phyloP scores from a whole-genome alignment of 2,329 filamentous ascomycete genomes.

The Xylaria multiplex region DNA sequence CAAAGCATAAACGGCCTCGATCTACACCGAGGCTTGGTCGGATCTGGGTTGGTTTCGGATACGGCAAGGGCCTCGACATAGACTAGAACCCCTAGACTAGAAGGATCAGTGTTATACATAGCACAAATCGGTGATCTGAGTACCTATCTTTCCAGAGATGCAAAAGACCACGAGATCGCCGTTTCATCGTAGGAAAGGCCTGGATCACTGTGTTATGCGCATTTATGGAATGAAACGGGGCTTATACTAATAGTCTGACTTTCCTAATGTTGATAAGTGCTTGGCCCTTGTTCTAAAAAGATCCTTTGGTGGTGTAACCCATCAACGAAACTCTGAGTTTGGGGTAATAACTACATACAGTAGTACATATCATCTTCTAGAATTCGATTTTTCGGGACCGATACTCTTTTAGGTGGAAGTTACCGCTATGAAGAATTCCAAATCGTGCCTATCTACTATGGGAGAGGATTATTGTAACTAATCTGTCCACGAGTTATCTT shows the following conservation, averaged over 20 bases:
- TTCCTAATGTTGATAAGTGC: conserved; percentile 20
- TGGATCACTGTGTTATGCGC: conserved; percentile 12
- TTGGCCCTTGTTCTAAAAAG: neutral
- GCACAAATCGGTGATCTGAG: neutral
- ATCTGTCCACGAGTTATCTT: no score
- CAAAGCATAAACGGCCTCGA: neutral
- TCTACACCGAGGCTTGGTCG: neutral
- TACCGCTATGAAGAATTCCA: neutral
- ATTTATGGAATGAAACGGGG: conserved; percentile 15
- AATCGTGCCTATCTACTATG: neutral
- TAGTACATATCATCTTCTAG: neutral
- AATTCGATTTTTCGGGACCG: conserved; percentile 3
- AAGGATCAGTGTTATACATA: neutral
- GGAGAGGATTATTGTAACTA: no score
- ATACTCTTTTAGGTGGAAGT: neutral
- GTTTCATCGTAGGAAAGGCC: conserved; percentile 16
- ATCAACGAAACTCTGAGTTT: neutral
- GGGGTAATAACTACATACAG: no score
- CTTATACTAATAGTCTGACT: conserved; percentile 3
- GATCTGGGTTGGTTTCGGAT: neutral
- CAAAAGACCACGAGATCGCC: neutral
- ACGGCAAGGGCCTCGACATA: neutral
- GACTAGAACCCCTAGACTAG: neutral
- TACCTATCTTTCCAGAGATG: conserved; percentile 6
- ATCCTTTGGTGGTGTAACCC: neutral